Conservation (phyloP, 2,329 filamentous ascomycete genomes). For the Paecilomyces sp. region DNA sequence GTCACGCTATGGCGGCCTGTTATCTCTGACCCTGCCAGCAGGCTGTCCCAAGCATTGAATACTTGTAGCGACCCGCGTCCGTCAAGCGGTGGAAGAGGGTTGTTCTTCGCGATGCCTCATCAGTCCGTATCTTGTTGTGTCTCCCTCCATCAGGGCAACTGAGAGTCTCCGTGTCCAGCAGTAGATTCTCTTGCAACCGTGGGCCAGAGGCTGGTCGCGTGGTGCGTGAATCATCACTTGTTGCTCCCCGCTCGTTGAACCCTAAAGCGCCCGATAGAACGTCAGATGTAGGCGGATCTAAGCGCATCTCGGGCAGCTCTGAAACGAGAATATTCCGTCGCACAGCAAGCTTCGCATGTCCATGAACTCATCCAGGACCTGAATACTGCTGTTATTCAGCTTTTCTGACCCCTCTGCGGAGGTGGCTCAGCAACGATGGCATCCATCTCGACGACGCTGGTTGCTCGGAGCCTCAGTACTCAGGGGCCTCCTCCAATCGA, state of each 20-base stretch:
- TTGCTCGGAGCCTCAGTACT: conserved; percentile 38
- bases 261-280: neutral
- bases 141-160: neutral
- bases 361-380: neutral
- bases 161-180: neutral
- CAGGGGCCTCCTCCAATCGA: conserved; percentile 45
- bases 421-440: conserved; percentile 22
- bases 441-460: conserved; percentile 16
- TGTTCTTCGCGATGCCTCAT: neutral
- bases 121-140: neutral
- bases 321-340: neutral
- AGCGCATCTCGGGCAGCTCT: neutral
- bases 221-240: neutral
- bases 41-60: neutral
- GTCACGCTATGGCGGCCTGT: neutral
- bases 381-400: neutral
- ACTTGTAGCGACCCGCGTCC: neutral
- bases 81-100: neutral
- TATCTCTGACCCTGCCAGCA: neutral
- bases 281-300: neutral
- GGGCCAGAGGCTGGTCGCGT: neutral
- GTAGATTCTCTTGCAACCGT: neutral
- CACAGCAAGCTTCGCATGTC: neutral
- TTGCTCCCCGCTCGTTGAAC: neutral
- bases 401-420: conserved; percentile 28